Conservation (phyloP, 2,329 filamentous ascomycete genomes). For the Clarireedia sp. region DNA sequence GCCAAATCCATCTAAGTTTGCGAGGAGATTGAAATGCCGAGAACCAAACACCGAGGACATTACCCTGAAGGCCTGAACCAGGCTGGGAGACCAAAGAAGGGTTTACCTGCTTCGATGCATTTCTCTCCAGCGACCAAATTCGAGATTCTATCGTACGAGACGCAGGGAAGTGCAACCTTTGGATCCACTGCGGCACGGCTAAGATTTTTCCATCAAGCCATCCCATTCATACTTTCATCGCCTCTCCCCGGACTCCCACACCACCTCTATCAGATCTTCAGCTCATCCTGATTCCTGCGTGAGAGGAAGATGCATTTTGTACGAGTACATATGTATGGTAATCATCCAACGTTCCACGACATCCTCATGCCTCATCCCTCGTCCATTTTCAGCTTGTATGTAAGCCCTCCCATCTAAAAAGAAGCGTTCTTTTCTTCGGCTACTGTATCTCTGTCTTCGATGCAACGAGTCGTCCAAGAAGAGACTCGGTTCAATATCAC, state of each 20-base stretch:
- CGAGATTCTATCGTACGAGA: neutral
- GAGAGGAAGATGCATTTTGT: neutral
- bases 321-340: neutral
- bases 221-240: neutral
- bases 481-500: neutral
- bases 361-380: neutral
- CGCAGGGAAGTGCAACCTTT: neutral
- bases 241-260: no score
- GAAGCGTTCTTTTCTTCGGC: neutral
- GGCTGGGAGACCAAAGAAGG: neutral
- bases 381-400: neutral
- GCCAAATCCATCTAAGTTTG: neutral
- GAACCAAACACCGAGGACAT: neutral
- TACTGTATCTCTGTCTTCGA: neutral
- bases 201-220: neutral
- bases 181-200: neutral
- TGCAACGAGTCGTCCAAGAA: neutral
- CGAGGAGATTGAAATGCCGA: neutral
- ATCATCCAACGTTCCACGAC: neutral
- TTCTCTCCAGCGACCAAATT: neutral
- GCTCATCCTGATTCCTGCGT: neutral
- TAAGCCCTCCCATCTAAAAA: neutral
- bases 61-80: neutral
- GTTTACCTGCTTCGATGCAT: neutral
- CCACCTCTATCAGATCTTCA: neutral